Conservation (phyloP, 108 stramenopile genomes). For the Pseudonitzschia multiseries region DNA sequence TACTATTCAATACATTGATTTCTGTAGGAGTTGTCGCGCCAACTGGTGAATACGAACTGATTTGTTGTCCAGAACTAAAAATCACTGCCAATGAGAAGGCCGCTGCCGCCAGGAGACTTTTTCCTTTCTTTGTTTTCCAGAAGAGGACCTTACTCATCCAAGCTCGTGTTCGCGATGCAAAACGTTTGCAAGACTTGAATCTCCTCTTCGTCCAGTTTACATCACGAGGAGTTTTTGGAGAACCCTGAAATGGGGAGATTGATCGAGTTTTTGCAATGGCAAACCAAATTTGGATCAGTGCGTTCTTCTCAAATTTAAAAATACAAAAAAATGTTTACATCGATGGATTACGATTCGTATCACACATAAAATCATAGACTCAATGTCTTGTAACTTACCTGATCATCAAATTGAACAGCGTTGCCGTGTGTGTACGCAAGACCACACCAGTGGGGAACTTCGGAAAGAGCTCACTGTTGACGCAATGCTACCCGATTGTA, state of each 20-base stretch:
- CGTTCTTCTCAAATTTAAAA: not conserved
- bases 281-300: not conserved
- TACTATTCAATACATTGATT: slow-evolving; percentile 20
- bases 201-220: slow-evolving; percentile 20
- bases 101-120: slow-evolving; percentile 40
- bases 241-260: not conserved
- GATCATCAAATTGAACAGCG: slow-evolving; percentile 11
- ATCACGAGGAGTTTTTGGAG: not conserved
- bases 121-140: slow-evolving; percentile 36
- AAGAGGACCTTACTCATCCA: slow-evolving; percentile 28
- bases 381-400: not conserved
- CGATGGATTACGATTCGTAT: not conserved
- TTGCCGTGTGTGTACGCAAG: slow-evolving; percentile 8
- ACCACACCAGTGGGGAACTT: slow-evolving; percentile 4
- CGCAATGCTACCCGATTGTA: not conserved
- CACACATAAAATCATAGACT: not conserved
- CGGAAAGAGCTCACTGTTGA: slow-evolving; percentile 1
- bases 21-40: slow-evolving; percentile 2
- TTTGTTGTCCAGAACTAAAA: slow-evolving; percentile 17
- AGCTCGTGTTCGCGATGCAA: slow-evolving; percentile 8
- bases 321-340: not conserved
- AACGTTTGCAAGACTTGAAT: slow-evolving; percentile 14
- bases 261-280: not conserved
- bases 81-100: slow-evolving; percentile 36
- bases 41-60: slow-evolving; percentile 6